These are phyloP conservation scores for Tuber borchii DNA, from an alignment of 495 filamentous ascomycete species.

Conservation along the genomic window DNA sequence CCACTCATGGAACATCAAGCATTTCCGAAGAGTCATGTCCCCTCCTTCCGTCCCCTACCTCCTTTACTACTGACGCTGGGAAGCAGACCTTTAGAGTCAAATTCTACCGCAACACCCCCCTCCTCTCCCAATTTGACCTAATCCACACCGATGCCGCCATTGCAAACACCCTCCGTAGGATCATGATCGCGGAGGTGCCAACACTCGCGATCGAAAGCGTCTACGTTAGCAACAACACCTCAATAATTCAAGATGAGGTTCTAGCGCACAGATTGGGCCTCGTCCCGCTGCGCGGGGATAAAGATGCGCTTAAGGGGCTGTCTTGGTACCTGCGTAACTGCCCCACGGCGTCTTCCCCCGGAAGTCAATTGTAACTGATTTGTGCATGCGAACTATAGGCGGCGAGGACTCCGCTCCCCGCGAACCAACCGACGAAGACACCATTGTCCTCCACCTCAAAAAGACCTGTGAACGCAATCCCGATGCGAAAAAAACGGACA, in stretches of 20 bases:
- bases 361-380: not conserved
- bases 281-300: conserved; percentile 74
- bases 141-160: conserved; percentile 86
- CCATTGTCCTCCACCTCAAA: conserved; percentile 62
- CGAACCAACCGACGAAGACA: conserved; percentile 68
- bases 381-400: conserved; percentile 13
- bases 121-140: conserved; percentile 78
- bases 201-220: conserved; percentile 88
- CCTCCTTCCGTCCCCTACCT: not conserved
- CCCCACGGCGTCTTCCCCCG: conserved; percentile 8
- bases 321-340: conserved; percentile 62
- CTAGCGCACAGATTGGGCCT: conserved; percentile 82
- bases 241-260: conserved; percentile 95
- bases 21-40: conserved; percentile 56
- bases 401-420: conserved; percentile 14
- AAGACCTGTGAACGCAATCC: conserved; percentile 71
- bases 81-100: conserved; percentile 61
- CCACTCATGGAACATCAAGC: conserved; percentile 72
- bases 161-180: conserved; percentile 96
- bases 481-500: conserved; percentile 60
- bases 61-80: conserved; percentile 8
- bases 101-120: conserved; percentile 71
- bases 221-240: conserved; percentile 90
- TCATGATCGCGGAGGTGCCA: conserved; percentile 90
- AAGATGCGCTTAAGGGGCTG: conserved; percentile 68